Percentiles rank a stretch among this genome's conserved stretches.
Evolutionary conservation across 768 basidiomycete genomes (phyloP).

Genomic region (Mrakia gelida): DNA sequence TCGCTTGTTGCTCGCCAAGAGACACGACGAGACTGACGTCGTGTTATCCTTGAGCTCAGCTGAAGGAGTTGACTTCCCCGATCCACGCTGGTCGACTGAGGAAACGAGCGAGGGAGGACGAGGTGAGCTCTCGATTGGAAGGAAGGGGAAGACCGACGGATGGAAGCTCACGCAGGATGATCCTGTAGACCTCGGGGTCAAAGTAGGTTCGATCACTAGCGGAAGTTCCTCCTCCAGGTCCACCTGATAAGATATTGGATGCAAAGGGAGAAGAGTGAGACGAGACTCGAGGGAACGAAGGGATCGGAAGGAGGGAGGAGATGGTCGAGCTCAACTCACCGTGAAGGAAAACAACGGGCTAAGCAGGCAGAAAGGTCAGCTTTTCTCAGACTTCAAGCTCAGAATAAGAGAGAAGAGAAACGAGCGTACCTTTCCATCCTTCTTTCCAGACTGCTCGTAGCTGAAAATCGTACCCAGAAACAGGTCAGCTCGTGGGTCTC

Average conservation of each 20-base stretch:
- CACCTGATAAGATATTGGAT: constrained; percentile 49
- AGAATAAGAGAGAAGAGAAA: constrained; percentile 20
- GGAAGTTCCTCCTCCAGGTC: constrained; percentile 74
- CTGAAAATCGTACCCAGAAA: constrained; percentile 45
- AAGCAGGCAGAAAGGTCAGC: neutral
- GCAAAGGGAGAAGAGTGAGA: neutral
- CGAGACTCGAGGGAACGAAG: neutral
- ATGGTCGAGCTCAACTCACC: constrained; percentile 48
- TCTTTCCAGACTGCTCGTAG: constrained; percentile 77
- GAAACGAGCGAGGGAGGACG: neutral
- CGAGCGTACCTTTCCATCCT: constrained; percentile 66
- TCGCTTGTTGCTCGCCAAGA: constrained; percentile 36
- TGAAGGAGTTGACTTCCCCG: constrained; percentile 73
- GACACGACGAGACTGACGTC: constrained; percentile 46
- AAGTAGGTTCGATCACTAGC: constrained; percentile 66
- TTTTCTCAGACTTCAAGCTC: constrained; percentile 12
- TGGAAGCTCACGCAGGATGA: constrained; percentile 44
- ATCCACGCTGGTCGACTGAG: constrained; percentile 76
- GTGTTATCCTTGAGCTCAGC: constrained; percentile 82
- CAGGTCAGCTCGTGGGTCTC: neutral
- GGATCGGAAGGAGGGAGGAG: neutral
- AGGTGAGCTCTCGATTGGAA: neutral
- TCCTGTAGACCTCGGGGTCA: constrained; percentile 76
- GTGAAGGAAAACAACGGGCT: constrained; percentile 70
- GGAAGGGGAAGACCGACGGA: neutral